Percentiles rank a stretch among this genome's conserved stretches.
phyloP scores from a whole-genome alignment of 2,329 filamentous ascomycete genomes.

The Didymella arachidicola region DNA sequence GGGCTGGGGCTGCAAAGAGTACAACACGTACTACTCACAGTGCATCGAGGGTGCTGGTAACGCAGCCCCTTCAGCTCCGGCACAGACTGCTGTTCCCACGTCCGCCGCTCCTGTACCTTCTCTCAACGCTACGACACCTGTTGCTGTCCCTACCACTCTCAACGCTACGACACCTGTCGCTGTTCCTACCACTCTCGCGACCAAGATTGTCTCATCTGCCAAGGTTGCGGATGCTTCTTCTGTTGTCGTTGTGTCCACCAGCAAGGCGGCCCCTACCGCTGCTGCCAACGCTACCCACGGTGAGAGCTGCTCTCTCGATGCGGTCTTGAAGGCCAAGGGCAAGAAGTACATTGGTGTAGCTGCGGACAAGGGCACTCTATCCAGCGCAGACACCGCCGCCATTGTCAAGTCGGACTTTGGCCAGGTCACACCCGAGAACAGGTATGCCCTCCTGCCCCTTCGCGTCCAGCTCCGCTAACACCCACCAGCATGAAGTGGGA shows the following conservation, averaged over 20 bases:
- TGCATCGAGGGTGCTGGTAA: conserved; percentile 40
- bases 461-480: conserved; percentile 4
- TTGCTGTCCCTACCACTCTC: conserved; percentile 2
- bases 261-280: conserved; percentile 19
- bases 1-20: conserved; percentile 52
- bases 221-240: conserved; percentile 5
- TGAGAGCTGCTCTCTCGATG: conserved; percentile 55
- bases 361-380: conserved; percentile 63
- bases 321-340: conserved; percentile 66
- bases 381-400: conserved; percentile 57
- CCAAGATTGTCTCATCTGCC: conserved; percentile 12
- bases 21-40: conserved; percentile 58
- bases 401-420: conserved; percentile 69
- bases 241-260: conserved; percentile 13
- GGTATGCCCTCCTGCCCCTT: conserved; percentile 1
- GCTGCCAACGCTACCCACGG: conserved; percentile 28
- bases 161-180: conserved; percentile 8
- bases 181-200: conserved; percentile 15
- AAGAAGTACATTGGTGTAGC: conserved; percentile 71
- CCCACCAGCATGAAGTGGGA: conserved; percentile 70
- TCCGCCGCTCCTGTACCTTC: conserved; percentile 20
- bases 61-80: conserved; percentile 5
- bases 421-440: conserved; percentile 71
- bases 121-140: conserved; percentile 6
- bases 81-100: background rate